Conservation (phyloP, 768 basidiomycete species). For the Neoboletus subvelutipes region DNA sequence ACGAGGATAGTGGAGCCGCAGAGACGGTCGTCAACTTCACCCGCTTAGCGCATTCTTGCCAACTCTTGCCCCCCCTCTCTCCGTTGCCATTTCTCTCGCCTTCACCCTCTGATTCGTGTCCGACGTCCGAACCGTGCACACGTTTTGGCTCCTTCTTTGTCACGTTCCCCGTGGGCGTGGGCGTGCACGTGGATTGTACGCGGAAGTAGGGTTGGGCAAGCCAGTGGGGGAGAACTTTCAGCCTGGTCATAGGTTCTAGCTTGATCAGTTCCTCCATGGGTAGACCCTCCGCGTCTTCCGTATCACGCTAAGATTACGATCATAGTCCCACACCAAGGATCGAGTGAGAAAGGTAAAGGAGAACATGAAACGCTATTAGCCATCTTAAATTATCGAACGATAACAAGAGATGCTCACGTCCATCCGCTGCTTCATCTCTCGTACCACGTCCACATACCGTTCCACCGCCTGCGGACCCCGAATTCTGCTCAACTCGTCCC, state of each 20-base stretch:
- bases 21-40: slow-evolving; percentile 3
- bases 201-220: slow-evolving; percentile 68
- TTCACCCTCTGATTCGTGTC: not conserved
- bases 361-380: not conserved
- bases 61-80: not conserved
- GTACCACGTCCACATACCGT: slow-evolving; percentile 51
- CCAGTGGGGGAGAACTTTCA: slow-evolving; percentile 63
- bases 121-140: not conserved
- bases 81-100: not conserved
- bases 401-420: slow-evolving; percentile 39
- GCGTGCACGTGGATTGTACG: not conserved
- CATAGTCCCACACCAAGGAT: not conserved
- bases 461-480: slow-evolving; percentile 26
- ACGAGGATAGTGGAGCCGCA: not conserved
- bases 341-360: not conserved
- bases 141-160: slow-evolving; percentile 9
- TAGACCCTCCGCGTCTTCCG: slow-evolving; percentile 31
- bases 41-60: slow-evolving; percentile 10
- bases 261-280: slow-evolving; percentile 38
- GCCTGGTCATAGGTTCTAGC: slow-evolving; percentile 46
- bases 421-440: slow-evolving; percentile 60
- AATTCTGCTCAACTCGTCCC: slow-evolving; percentile 66
- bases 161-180: not conserved
- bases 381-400: not conserved
- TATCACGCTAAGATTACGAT: slow-evolving; percentile 43